These are phyloP conservation scores for Globisporangium viniferum DNA, from an alignment of 352 stramenopile species.

Conservation along the genomic window DNA sequence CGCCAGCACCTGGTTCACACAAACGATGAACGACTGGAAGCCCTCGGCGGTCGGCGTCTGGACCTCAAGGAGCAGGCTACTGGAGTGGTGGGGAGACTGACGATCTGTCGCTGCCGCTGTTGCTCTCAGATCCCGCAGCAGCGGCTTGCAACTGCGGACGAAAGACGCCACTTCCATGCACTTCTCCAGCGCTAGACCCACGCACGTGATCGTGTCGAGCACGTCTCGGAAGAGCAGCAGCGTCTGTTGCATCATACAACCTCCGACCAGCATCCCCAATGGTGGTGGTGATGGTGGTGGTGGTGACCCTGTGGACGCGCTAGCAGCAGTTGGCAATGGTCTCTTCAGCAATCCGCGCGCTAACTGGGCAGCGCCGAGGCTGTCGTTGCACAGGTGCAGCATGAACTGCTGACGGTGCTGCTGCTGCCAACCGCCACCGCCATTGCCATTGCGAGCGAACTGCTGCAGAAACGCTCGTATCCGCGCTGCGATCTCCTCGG, in stretches of 20 bases:
- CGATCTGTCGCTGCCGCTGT: neutral
- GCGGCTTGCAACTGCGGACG: conserved; percentile 4
- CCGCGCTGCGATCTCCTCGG: conserved; percentile 12
- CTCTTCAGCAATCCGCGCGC: conserved; percentile 9
- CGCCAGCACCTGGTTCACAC: conserved; percentile 18
- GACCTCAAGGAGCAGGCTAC: neutral
- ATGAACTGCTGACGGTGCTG: conserved; percentile 8
- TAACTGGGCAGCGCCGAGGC: conserved; percentile 7
- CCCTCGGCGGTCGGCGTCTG: conserved; percentile 6
- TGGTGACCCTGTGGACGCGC: no score
- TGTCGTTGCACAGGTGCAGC: conserved; percentile 35
- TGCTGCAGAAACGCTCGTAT: conserved; percentile 13
- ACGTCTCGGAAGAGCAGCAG: conserved; percentile 21
- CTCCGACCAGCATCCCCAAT: conserved; percentile 4
- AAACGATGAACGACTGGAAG: conserved; percentile 22
- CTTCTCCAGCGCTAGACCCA: conserved; percentile 18
- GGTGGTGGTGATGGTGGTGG: neutral
- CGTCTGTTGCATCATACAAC: conserved; percentile 37
- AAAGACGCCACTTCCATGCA: conserved; percentile 22
- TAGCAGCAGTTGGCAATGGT: no score
- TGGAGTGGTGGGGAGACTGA: neutral
- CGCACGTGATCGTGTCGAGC: conserved; percentile 20
- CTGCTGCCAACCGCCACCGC: neutral
- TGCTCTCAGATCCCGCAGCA: conserved; percentile 3
- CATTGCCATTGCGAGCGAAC: conserved; percentile 13